Evolutionary conservation across 176 grass and related monocot genomes (phyloP), one percentile per base, ranked within the genome.

Genomic region (barley (Hordeum vulgare)): DNA sequence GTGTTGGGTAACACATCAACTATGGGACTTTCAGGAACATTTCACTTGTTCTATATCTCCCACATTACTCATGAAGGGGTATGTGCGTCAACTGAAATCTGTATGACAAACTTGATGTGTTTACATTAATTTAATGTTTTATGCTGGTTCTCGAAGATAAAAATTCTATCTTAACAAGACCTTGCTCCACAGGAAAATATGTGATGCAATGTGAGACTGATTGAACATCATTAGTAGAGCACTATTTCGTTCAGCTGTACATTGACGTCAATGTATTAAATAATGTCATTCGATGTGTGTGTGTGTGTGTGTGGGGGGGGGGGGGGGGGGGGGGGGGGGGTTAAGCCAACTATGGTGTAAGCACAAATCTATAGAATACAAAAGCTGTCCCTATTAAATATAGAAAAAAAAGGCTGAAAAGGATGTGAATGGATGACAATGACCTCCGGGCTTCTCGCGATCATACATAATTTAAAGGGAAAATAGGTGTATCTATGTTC

Each of bases 401-500:
- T 61, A 75, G 3, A 24, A 61, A 12, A 87, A 7, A 63, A 63
- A 62, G 39, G 72, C 11, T 20, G 56, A 72, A 79, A 78, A 73
- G 61, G 72, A 70, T 54, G 37, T 53, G 31, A 20, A 41, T 63
- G 3, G 11, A 23, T 70, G 87, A 90, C n/a, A 82, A 85, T 18
- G 63, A 72, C 65, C 20, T 53, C n/a, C 51, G 56, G 78, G 33
- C 41, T 20, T 72, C 14, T 77, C 25, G 76, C 9, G 41, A 72
- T 72, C 71, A 64, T 76, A 86, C 3, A 85, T 0, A 62, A 72
- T 72, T 33, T 34, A 54, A 54, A 56, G 9, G 1, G 54, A 77
- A 69, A 28, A 4, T 49, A 12, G 23, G 35, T 74, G 25, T 41
- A 63, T 40, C 8, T 5, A 7, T 61, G 14, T 27, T 33, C 39